These are phyloP conservation scores for Fusarium sp. DNA, from an alignment of 2,329 filamentous ascomycete species.

Conservation along the genomic window DNA sequence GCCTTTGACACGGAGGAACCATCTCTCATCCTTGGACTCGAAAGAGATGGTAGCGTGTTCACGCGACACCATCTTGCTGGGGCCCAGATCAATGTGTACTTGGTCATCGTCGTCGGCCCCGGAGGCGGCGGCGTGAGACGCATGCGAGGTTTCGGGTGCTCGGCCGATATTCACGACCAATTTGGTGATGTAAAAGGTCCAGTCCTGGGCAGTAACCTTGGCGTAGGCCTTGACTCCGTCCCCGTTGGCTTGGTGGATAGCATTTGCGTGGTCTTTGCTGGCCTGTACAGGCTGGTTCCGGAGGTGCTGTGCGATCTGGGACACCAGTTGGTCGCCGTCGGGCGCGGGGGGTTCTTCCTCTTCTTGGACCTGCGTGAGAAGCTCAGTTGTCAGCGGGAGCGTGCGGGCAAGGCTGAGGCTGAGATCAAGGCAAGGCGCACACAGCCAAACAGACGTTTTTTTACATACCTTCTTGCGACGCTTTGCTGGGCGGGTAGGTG, in stretches of 20 bases:
- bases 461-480: constrained; percentile 66
- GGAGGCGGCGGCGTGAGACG: constrained; percentile 52
- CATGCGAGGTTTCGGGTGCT: constrained; percentile 60
- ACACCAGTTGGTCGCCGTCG: constrained; percentile 64
- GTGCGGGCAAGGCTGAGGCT: not conserved
- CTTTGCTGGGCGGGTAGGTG: constrained; percentile 68
- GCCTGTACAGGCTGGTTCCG: constrained; percentile 62
- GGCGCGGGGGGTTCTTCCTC: constrained; percentile 51
- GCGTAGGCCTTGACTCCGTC: constrained; percentile 77
- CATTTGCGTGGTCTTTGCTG: constrained; percentile 68
- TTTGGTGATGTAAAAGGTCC: constrained; percentile 83
- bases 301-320: constrained; percentile 63
- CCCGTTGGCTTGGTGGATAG: constrained; percentile 66
- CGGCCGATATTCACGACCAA: constrained; percentile 80
- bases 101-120: constrained; percentile 57
- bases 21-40: constrained; percentile 71
- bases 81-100: constrained; percentile 88
- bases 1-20: constrained; percentile 87
- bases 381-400: constrained; percentile 24
- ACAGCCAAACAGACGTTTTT: not conserved
- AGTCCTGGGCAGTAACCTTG: constrained; percentile 81
- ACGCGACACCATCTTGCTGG: constrained; percentile 81
- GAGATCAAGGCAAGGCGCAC: not conserved
- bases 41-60: constrained; percentile 79
- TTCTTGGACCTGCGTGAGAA: constrained; percentile 48